A percentile compares a stretch with the other conserved stretches of the same genome.
phyloP scores from a whole-genome alignment of 768 basidiomycete species.

The Hysterangium stoloniferum region DNA sequence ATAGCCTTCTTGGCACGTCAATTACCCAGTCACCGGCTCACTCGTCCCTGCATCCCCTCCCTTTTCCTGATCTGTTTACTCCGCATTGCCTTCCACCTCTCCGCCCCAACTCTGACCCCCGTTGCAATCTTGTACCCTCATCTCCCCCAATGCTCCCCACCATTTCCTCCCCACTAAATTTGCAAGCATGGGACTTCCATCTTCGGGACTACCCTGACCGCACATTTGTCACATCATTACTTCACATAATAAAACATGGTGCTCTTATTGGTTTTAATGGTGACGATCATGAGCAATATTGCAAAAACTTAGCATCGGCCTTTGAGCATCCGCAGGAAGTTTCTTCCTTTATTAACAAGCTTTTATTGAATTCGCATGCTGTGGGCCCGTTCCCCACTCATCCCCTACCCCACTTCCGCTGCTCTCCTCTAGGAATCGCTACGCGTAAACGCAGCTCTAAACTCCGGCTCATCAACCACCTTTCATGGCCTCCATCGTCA shows the following conservation, averaged over 20 bases:
- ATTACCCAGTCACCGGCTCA: no score
- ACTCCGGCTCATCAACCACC: constrained; percentile 16
- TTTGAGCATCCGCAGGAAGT: constrained; percentile 11
- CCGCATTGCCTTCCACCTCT: neutral
- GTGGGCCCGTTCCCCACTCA: constrained; percentile 16
- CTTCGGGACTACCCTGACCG: constrained; percentile 12
- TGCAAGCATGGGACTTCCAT: constrained; percentile 5
- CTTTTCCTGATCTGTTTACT: neutral
- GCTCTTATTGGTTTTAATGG: constrained; percentile 12
- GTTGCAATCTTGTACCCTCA: constrained; percentile 2
- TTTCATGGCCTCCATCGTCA: constrained; percentile 16
- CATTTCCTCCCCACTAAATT: neutral
- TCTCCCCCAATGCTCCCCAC: neutral
- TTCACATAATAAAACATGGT: constrained; percentile 12
- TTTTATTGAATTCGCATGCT: constrained; percentile 11
- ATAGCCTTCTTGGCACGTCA: no score
- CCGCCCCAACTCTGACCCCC: constrained; percentile 12
- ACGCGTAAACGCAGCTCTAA: constrained; percentile 15
- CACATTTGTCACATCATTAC: constrained; percentile 5
- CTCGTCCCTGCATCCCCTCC: neutral
- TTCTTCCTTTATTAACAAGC: constrained; percentile 11
- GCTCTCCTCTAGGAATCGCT: constrained; percentile 17
- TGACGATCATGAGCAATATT: constrained; percentile 5
- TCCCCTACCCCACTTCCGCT: constrained; percentile 17
- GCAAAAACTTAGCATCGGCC: constrained; percentile 16